phyloP scores from a whole-genome alignment of 495 filamentous ascomycete genomes.

The Penicillium pancosmium region DNA sequence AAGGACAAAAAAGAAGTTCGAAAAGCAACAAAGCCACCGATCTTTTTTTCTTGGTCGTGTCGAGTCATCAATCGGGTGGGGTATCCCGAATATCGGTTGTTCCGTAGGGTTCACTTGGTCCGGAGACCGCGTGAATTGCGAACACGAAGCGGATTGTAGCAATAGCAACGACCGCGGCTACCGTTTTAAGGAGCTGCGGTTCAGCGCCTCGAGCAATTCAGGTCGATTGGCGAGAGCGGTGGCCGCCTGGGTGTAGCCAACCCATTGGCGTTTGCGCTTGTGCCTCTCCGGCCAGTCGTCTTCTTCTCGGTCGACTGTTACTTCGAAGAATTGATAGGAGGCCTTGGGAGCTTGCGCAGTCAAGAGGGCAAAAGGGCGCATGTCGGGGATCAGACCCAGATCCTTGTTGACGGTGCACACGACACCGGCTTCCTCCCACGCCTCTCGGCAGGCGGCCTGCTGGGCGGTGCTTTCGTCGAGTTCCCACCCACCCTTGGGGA shows the following conservation, averaged over 20 bases:
- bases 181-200: constrained; percentile 73
- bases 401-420: constrained; percentile 77
- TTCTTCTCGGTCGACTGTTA: constrained; percentile 78
- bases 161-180: constrained; percentile 33
- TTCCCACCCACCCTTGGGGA: constrained; percentile 98
- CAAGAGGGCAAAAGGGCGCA: constrained; percentile 57
- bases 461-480: constrained; percentile 76
- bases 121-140: background rate
- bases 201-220: constrained; percentile 84
- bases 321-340: constrained; percentile 88
- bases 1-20: constrained; percentile 21
- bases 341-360: constrained; percentile 72
- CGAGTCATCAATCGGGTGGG: constrained; percentile 40
- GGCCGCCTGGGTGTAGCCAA: constrained; percentile 79
- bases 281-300: constrained; percentile 90
- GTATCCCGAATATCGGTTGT: constrained; percentile 10
- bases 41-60: constrained; percentile 36
- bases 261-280: constrained; percentile 88
- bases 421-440: constrained; percentile 98
- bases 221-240: constrained; percentile 75
- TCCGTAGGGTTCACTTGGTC: background rate
- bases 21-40: constrained; percentile 31
- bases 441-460: constrained; percentile 77
- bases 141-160: constrained; percentile 11
- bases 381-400: constrained; percentile 83